Percentiles rank a stretch among this genome's conserved stretches.
These are phyloP conservation scores for Ampelocalamus luodianensis DNA, from an alignment of 176 grass and related monocot species.

Conservation along the genomic window DNA sequence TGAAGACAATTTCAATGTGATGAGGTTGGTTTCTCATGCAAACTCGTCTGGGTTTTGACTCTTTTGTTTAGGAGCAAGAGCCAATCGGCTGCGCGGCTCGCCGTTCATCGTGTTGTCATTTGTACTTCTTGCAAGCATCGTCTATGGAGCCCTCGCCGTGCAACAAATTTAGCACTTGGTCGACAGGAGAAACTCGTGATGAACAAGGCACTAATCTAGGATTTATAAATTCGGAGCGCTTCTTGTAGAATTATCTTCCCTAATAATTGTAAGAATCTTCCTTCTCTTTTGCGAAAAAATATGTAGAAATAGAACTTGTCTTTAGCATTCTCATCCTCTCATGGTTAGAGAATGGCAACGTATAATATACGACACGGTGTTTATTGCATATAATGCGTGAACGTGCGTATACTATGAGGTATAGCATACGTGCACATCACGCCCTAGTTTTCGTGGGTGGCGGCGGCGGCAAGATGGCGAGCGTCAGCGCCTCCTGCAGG, in stretches of 20 bases:
- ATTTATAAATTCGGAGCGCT: no score
- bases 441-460: background rate
- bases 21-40: background rate
- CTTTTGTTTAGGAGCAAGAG: constrained; percentile 18
- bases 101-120: background rate
- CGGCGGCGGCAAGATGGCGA: background rate
- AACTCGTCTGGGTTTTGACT: background rate
- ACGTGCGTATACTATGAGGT: no score
- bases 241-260: no score
- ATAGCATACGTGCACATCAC: background rate
- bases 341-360: background rate
- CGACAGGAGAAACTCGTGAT: background rate
- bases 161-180: background rate
- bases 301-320: background rate
- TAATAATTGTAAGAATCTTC: no score
- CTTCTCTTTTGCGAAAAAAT: background rate
- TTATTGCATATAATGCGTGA: background rate
- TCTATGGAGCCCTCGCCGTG: background rate
- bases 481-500: constrained; percentile 13
- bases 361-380: background rate
- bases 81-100: background rate
- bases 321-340: background rate
- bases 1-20: background rate
- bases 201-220: background rate
- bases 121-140: constrained; percentile 7